These are phyloP conservation scores for Paracoccidioides brasiliensis DNA, from an alignment of 2,329 filamentous ascomycete species.

Conservation along the genomic window DNA sequence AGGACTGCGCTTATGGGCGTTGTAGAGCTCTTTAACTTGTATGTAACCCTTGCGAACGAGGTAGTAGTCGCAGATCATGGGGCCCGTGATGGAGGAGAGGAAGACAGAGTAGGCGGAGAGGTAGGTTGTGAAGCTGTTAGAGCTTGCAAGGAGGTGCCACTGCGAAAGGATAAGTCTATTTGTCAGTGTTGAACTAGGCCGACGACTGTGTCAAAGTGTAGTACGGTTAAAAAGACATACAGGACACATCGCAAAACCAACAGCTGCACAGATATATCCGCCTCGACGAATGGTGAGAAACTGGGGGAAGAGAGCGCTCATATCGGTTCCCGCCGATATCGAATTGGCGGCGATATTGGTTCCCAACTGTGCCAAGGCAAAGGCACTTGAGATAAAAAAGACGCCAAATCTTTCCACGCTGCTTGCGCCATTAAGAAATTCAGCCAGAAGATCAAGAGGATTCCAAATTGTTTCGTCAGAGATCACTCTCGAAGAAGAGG, in stretches of 20 bases:
- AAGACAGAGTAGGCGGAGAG: conserved; percentile 88
- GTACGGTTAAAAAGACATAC: conserved; percentile 15
- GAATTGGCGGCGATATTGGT: conserved; percentile 84
- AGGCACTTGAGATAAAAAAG: conserved; percentile 58
- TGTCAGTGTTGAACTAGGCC: neutral
- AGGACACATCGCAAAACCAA: conserved; percentile 81
- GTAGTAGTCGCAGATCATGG: conserved; percentile 83
- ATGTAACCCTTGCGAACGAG: conserved; percentile 70
- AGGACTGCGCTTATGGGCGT: conserved; percentile 43
- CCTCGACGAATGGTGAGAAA: conserved; percentile 77
- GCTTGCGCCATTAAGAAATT: conserved; percentile 55
- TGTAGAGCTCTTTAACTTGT: conserved; percentile 66
- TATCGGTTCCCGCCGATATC: conserved; percentile 68
- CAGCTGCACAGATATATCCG: conserved; percentile 66
- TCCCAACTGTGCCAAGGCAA: conserved; percentile 67
- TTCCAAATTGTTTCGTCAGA: conserved; percentile 60
- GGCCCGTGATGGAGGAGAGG: conserved; percentile 84
- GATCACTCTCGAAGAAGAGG: conserved; percentile 52
- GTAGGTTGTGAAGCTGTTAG: conserved; percentile 82
- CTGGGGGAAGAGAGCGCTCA: conserved; percentile 66
- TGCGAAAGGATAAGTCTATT: conserved; percentile 9
- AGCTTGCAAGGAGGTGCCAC: conserved; percentile 55
- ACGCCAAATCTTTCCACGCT: conserved; percentile 60
- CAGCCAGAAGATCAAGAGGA: conserved; percentile 52
- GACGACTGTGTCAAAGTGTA: neutral